Evolutionary conservation across 78 protist species (phyloP), one percentile per base, ranked within the genome.

Genomic region (Tieghemostelium lacteum): DNA sequence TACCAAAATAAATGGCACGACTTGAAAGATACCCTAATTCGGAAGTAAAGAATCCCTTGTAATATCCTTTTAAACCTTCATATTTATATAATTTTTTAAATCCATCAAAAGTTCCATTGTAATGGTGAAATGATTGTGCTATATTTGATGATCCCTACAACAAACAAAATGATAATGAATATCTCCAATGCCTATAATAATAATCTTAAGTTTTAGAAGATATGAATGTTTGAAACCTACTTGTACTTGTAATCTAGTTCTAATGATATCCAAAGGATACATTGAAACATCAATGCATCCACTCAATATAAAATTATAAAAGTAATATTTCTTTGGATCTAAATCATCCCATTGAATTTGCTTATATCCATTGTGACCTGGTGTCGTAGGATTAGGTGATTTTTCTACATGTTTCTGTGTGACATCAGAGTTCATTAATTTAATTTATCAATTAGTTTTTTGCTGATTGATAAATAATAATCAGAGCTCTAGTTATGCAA

Each of bases 231-330:
- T 45, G 17, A 16, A 19, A 49, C 62, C 17, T 70, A 70, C 76
- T 62, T 83, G 89, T 22, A 83, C 89, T 31, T 83, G 89, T 31
- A 83, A 26, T 57, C 89, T 72, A n/a, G 89, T 83, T 58, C 89
- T 45, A 28, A 83, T 62, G 6, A 83, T 71, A 55, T 83, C 89
- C 20, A 83, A 22, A 19, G 89, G 89, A 42, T 66, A 83, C 89
- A 83, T 83, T 3, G 69, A 19, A 8, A 26, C 54, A 69, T 83
- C 89, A 22, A 83, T 83, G 20, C 69, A 28, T 2, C 57, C 75
- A 69, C 77, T 62, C 26, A 83, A 69, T 69, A 83, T 1, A 62
- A 54, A 31, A 69, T 83, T 83, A 69, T 69, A 83, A 28, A 52
- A 52, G 40, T 83, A 83, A 55, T 83, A 83, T 49, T 69, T 83